Evolutionary conservation across 805 yeast species (phyloP), one percentile per base, ranked within the genome.

Genomic region (Lipomyces sp.): DNA sequence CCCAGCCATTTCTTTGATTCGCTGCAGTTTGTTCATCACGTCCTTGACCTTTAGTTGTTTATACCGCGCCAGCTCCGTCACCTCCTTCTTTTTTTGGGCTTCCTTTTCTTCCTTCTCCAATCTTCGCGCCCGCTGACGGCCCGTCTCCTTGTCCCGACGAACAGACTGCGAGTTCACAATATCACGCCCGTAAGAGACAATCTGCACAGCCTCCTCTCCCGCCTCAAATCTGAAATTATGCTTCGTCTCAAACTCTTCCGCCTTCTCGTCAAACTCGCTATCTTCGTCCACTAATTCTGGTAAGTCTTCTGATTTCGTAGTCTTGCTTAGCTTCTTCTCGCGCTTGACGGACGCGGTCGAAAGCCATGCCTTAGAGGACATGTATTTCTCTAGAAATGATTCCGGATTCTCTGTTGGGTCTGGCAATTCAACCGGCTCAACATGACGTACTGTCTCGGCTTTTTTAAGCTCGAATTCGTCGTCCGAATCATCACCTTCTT

Each of bases 211-310:
- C 71, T 87, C 86, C 56, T 65, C 67, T 15, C 72, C 73, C 15
- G 97, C 92, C 78, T 95, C 99, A 76, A 85, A 95, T 76, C 99
- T 85, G 83, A 94, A 94, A 75, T 95, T 95, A 79, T 93, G 94
- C 0, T 97, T 97, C 69, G 87, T 86, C 78, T 95, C 99, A 73
- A 91, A 92, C 74, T 86, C 81, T 73, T 95, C 99, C 4, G 90
- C 97, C 1, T 96, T 95, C 54, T 91, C 90, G 59, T 94, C 98
- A 74, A 93, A 93, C 63, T 90, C 95, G 58, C 89, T 94, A 73
- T 92, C 90, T 4, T 78, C 82, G 13, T 83, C 85, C 15, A 82
- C 78, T 42, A 77, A 72, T 18, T 78, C 76, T 13, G 37, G 61
- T 3, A 39, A 4, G 3, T 66, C 66, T 63, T 78, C 78, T 29